Evolutionary conservation across 495 filamentous ascomycete genomes (phyloP), one percentile per base, ranked within the genome.

Genomic region (Wilcoxina mikolae): DNA sequence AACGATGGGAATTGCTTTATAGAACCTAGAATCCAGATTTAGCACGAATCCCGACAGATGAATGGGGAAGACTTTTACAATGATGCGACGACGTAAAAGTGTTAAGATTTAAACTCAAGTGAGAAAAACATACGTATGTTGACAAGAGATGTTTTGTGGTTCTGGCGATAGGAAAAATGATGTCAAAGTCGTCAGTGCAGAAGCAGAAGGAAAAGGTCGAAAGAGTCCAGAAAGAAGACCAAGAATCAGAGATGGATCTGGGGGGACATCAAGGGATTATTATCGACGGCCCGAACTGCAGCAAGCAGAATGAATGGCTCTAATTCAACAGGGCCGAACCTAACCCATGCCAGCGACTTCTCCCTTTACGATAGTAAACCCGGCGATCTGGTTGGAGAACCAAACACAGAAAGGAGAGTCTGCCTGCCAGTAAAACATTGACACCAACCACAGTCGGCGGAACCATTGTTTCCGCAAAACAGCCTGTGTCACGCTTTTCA

Each of bases 351-450:
- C 31, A 15, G 46, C 46, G 12, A 18, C 33, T 41, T 2, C 49
- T 1, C 49, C 24, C 49, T 22, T 38, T 41, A n/a, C 17, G 33
- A 17, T 17, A 39, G 1, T 38, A 5, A 23, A 12, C 49, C 33
- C 49, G 49, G 12, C 49, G 49, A 52, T 52, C 49, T 52, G 49
- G 49, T 52, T 52, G 49, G 49, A 25, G 45, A 49, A 23, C 23
- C 27, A 49, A 12, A 27, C 27, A 31, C 47, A 50, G 47, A 45
- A 45, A 45, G 42, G 42, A 45, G 42, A 9, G 42, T n/a, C 18
- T 28, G 12, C 22, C 26, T 20, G 47, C 20, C 12, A 10, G 12
- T 11, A 20, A 50, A 50, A 9, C 47, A 12, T n/a, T 10, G 20
- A 20, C 26, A 50, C 47, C 47, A 50, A 50, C 47, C 47, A 50